These are phyloP conservation scores for Gossypium davidsonii DNA, from an alignment of 441 rosid species.

Conservation along the genomic window DNA sequence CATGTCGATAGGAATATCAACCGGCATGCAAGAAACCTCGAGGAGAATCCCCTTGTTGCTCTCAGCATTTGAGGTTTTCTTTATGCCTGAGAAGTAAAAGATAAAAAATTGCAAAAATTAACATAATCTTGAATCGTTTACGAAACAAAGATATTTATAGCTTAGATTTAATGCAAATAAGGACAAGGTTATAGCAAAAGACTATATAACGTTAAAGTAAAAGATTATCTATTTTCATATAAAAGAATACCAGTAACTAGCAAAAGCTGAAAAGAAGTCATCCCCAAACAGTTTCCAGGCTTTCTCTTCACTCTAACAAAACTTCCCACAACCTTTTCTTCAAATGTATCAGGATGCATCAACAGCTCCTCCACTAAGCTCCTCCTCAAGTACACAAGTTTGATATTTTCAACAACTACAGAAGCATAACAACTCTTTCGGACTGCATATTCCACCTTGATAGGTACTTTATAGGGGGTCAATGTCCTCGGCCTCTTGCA, in stretches of 20 bases:
- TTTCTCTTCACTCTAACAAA: constrained; percentile 42
- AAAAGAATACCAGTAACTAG: constrained; percentile 37
- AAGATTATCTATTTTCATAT: background rate
- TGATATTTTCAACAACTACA: constrained; percentile 35
- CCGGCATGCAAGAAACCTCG: constrained; percentile 25
- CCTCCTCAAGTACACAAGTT: constrained; percentile 44
- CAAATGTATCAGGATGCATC: constrained; percentile 33
- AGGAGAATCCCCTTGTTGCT: constrained; percentile 26
- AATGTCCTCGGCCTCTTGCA: constrained; percentile 13
- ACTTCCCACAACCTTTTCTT: constrained; percentile 45
- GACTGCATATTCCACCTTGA: constrained; percentile 23
- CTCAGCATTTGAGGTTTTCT: constrained; percentile 19
- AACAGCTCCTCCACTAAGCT: constrained; percentile 42
- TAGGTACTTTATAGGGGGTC: background rate
- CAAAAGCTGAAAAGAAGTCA: constrained; percentile 31
- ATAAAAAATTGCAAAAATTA: background rate
- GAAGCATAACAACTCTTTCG: constrained; percentile 40
- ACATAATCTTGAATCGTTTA: background rate
- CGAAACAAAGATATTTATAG: background rate
- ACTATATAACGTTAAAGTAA: background rate
- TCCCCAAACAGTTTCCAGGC: constrained; percentile 21
- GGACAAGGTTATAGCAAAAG: background rate
- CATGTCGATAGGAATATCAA: constrained; percentile 29
- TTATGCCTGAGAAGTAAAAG: constrained; percentile 27
- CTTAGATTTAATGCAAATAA: background rate